Conservation (phyloP, 805 yeast species). For the Cyberlindnera galapagoensis region DNA sequence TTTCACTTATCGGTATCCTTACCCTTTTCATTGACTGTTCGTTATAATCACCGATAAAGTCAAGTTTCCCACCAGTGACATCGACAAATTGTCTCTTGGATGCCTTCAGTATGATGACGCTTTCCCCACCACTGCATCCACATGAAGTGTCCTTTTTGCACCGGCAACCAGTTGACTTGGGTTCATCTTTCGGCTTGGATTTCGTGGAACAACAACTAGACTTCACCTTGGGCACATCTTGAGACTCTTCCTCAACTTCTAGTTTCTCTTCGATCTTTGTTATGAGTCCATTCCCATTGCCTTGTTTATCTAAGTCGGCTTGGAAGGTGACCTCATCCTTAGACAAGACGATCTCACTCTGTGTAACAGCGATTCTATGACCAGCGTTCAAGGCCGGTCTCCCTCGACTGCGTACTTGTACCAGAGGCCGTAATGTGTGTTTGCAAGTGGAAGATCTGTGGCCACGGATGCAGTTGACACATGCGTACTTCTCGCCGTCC, state of each 20-base stretch:
- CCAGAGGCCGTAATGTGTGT: constrained; percentile 64
- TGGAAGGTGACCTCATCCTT: constrained; percentile 13
- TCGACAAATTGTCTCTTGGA: constrained; percentile 23
- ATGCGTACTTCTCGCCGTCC: constrained; percentile 67
- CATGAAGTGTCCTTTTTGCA: constrained; percentile 4
- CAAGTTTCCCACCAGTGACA: constrained; percentile 20
- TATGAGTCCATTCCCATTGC: neutral
- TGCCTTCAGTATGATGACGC: constrained; percentile 22
- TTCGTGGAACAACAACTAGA: constrained; percentile 7
- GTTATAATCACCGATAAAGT: constrained; percentile 22
- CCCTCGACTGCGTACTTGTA: constrained; percentile 73
- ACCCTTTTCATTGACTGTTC: constrained; percentile 15
- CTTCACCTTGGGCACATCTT: neutral
- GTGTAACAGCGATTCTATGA: constrained; percentile 25
- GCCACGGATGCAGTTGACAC: constrained; percentile 76
- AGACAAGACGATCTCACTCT: constrained; percentile 14
- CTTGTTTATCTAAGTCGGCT: constrained; percentile 1
- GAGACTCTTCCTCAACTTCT: constrained; percentile 1
- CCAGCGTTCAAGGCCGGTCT: constrained; percentile 51
- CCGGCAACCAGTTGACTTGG: too few species aligned
- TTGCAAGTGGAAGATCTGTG: constrained; percentile 76
- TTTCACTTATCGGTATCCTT: constrained; percentile 4
- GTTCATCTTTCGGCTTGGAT: neutral
- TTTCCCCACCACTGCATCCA: constrained; percentile 9
- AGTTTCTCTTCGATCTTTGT: neutral